Evolutionary conservation across 805 yeast genomes (phyloP).

Genomic region (Metschnikowia henanensis): DNA sequence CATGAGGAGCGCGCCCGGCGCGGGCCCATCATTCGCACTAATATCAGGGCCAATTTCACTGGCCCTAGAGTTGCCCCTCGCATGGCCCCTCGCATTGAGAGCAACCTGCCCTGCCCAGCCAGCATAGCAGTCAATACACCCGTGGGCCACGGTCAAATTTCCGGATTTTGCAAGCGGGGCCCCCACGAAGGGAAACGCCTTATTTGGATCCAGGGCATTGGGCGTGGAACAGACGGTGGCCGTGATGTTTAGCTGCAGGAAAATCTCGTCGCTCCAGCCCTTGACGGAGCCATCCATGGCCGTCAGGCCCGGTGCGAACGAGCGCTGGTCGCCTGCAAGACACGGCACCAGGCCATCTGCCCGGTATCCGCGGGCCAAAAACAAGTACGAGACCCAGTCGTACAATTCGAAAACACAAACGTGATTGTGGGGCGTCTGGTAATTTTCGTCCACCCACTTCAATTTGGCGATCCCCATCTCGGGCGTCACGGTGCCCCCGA

Average conservation of each 20-base stretch:
- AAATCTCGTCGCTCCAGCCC: constrained; percentile 46
- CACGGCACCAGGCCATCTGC: constrained; percentile 17
- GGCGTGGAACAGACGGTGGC: constrained; percentile 13
- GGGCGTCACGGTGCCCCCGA: constrained; percentile 50
- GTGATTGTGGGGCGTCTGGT: constrained; percentile 17
- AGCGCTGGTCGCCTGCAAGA: constrained; percentile 9
- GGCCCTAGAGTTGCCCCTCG: background rate
- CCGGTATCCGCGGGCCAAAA: constrained; percentile 25
- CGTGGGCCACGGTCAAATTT: constrained; percentile 34
- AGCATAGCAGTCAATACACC: constrained; percentile 61
- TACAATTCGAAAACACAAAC: constrained; percentile 48
- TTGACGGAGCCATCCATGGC: constrained; percentile 59
- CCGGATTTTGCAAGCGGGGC: constrained; percentile 20
- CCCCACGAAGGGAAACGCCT: constrained; percentile 17
- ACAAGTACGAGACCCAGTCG: constrained; percentile 42
- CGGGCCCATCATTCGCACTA: no score
- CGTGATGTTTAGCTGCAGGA: constrained; percentile 22
- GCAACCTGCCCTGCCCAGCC: constrained; percentile 32
- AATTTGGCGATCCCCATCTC: constrained; percentile 62
- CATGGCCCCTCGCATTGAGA: background rate
- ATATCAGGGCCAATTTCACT: background rate
- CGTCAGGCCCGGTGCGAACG: constrained; percentile 12
- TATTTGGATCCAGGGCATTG: background rate
- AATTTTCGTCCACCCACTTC: constrained; percentile 33
- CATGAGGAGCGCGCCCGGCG: constrained; percentile 34